Conservation (phyloP, 805 yeast species). For the Candida nemodendra region DNA sequence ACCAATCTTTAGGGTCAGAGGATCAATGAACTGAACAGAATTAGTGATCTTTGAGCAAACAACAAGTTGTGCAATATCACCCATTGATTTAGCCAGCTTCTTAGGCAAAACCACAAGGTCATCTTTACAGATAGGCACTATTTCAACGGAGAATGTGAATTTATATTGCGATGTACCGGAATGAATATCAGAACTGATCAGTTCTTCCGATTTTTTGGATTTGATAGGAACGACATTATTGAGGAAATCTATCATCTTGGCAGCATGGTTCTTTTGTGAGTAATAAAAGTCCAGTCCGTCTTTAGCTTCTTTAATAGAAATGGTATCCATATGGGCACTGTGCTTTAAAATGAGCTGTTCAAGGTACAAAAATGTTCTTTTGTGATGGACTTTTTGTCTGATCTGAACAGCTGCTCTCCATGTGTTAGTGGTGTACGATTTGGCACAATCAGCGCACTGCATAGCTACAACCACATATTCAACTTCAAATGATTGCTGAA, state of each 20-base stretch:
- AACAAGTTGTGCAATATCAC: slow-evolving; percentile 78
- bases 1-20: slow-evolving; percentile 71
- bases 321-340: slow-evolving; percentile 90
- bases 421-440: slow-evolving; percentile 92
- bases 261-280: slow-evolving; percentile 84
- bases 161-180: slow-evolving; percentile 85
- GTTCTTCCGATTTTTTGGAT: slow-evolving; percentile 82
- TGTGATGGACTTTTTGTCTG: slow-evolving; percentile 95
- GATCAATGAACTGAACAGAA: slow-evolving; percentile 83
- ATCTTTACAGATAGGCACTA: slow-evolving; percentile 95
- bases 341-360: slow-evolving; percentile 93
- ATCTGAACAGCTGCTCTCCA: slow-evolving; percentile 98
- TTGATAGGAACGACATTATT: slow-evolving; percentile 81
- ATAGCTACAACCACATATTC: slow-evolving; percentile 90
- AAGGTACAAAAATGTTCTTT: slow-evolving; percentile 91
- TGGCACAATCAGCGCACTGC: slow-evolving; percentile 99
- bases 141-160: slow-evolving; percentile 88
- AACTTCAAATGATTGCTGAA: slow-evolving; percentile 93
- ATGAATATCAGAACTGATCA: slow-evolving; percentile 89
- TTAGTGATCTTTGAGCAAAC: slow-evolving; percentile 84
- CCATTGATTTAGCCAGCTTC: slow-evolving; percentile 77
- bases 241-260: slow-evolving; percentile 89
- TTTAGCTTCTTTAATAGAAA: slow-evolving; percentile 85
- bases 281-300: slow-evolving; percentile 96
- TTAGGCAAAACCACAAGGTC: slow-evolving; percentile 91